These are phyloP conservation scores for Ambrosia trifida DNA, from an alignment of 129 eudicot genomes.

Conservation along the genomic window DNA sequence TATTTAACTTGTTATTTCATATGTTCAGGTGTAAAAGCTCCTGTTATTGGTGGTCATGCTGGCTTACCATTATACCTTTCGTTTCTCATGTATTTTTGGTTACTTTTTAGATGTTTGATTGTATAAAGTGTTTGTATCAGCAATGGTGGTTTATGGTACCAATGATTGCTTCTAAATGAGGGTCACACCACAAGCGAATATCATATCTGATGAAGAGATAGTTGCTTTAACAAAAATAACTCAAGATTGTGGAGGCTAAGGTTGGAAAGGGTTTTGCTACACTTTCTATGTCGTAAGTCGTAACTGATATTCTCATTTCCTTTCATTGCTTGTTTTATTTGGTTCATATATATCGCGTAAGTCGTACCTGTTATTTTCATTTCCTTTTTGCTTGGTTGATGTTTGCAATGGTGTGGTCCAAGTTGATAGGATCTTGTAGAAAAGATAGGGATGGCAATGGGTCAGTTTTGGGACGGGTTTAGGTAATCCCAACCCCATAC, in stretches of 20 bases:
- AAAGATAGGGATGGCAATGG: too few species aligned
- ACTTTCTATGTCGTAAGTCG: constrained; percentile 98
- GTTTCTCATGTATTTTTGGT: constrained; percentile 70
- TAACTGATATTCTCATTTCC: neutral
- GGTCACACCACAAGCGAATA: constrained; percentile 85
- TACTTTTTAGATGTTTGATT: neutral
- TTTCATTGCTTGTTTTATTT: neutral
- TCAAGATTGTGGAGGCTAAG: too few species aligned
- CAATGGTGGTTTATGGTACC: constrained; percentile 18
- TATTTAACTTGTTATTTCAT: neutral
- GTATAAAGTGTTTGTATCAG: neutral
- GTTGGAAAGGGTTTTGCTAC: constrained; percentile 99
- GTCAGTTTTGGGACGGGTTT: too few species aligned
- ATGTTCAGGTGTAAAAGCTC: constrained; percentile 79
- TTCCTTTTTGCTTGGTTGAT: too few species aligned
- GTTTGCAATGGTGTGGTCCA: too few species aligned
- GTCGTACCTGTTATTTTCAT: too few species aligned
- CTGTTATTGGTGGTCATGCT: constrained; percentile 99
- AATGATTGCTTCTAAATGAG: constrained; percentile 26
- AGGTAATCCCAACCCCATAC: too few species aligned
- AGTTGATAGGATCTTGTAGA: too few species aligned
- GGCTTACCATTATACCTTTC: constrained; percentile 94
- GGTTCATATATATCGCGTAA: too few species aligned
- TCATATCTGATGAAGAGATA: constrained; percentile 56
- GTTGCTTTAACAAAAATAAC: constrained; percentile 84